Conservation (phyloP, 108 stramenopile species). For the Craspedostauros australis region DNA sequence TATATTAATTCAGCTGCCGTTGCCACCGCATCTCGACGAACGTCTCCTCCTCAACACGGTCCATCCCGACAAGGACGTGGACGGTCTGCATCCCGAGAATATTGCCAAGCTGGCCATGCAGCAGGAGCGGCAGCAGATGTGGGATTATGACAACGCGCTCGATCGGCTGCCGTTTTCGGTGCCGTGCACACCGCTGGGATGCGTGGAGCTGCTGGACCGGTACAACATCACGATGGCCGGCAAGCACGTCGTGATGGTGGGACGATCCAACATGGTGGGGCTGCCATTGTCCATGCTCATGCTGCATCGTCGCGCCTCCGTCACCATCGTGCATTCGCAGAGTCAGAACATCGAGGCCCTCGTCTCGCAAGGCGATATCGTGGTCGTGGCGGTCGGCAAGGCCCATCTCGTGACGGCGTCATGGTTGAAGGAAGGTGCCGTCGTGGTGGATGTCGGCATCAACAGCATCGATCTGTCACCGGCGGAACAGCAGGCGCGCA, state of each 20-base stretch:
- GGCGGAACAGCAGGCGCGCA: conserved; percentile 25
- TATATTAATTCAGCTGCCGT: conserved; percentile 95
- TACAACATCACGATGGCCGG: conserved; percentile 72
- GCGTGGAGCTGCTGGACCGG: conserved; percentile 93
- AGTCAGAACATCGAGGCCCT: conserved; percentile 63
- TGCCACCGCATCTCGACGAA: conserved; percentile 88
- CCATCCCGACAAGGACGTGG: conserved; percentile 89
- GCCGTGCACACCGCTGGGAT: conserved; percentile 90
- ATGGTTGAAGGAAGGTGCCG: conserved; percentile 95
- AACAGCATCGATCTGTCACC: conserved; percentile 81
- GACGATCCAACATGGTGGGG: conserved; percentile 88
- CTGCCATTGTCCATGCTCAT: conserved; percentile 90
- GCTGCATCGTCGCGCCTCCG: conserved; percentile 86
- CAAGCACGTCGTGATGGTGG: conserved; percentile 94
- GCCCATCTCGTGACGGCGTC: conserved; percentile 78
- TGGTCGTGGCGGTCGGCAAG: conserved; percentile 92
- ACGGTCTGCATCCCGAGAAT: conserved; percentile 93
- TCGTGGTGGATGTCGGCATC: conserved; percentile 98
- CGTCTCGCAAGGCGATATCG: conserved; percentile 89
- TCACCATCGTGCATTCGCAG: conserved; percentile 93
- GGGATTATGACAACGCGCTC: conserved; percentile 40
- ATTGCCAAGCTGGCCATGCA: conserved; percentile 63
- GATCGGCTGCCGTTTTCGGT: conserved; percentile 56
- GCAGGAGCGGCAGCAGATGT: conserved; percentile 9
- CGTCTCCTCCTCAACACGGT: conserved; percentile 61